phyloP scores from a whole-genome alignment of 768 basidiomycete genomes.

The Lactifluus pinguis region DNA sequence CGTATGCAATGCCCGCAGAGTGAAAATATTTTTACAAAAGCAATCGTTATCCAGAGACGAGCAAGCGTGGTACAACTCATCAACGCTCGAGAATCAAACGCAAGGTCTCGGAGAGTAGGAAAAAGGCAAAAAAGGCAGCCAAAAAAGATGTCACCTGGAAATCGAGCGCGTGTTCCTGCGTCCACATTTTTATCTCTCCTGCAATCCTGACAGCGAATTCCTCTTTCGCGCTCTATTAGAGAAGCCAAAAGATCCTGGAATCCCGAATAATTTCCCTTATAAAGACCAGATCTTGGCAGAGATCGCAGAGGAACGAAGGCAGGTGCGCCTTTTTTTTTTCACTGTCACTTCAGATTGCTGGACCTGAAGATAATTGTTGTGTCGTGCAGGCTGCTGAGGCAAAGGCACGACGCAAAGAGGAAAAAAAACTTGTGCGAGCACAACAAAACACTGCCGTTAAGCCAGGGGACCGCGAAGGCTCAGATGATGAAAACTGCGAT shows the following conservation, averaged over 20 bases:
- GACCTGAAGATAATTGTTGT: not conserved
- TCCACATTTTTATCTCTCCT: slow-evolving; percentile 9
- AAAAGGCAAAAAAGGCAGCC: slow-evolving; percentile 63
- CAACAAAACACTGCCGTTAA: slow-evolving; percentile 18
- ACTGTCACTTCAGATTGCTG: not conserved
- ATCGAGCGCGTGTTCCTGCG: slow-evolving; percentile 51
- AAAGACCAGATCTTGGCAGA: slow-evolving; percentile 93
- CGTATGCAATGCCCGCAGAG: not conserved
- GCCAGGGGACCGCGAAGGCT: slow-evolving; percentile 20
- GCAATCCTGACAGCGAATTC: not conserved
- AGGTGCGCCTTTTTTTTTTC: slow-evolving; percentile 35
- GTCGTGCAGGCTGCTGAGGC: slow-evolving; percentile 60
- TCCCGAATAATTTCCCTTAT: slow-evolving; percentile 88
- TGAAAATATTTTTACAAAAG: not conserved
- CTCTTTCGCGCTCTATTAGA: slow-evolving; percentile 34
- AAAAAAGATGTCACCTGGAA: slow-evolving; percentile 86
- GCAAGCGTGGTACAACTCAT: slow-evolving; percentile 66
- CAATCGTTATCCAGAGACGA: slow-evolving; percentile 52
- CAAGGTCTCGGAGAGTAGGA: slow-evolving; percentile 67
- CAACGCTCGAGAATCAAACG: slow-evolving; percentile 64
- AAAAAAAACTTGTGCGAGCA: slow-evolving; percentile 43
- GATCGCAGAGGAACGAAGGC: slow-evolving; percentile 69
- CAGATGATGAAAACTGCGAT: slow-evolving; percentile 24
- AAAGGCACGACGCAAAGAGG: slow-evolving; percentile 57
- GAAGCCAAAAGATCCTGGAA: slow-evolving; percentile 83